phyloP scores from a whole-genome alignment of 257 asterid species.

The Solanum chaucha region DNA sequence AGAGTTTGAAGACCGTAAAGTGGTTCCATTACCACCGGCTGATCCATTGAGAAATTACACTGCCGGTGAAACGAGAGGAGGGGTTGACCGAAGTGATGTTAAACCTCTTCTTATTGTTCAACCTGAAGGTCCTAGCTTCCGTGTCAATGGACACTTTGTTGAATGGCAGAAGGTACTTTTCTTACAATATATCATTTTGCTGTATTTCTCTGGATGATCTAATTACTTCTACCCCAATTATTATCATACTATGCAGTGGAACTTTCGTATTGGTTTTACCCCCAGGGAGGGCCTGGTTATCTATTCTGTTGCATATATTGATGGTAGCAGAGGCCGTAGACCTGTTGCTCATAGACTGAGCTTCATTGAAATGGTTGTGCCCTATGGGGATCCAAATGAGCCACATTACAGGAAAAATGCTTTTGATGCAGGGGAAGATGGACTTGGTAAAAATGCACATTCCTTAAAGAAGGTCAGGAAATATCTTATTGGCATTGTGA shows the following conservation, averaged over 20 bases:
- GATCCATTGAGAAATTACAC: constrained; percentile 28
- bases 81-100: constrained; percentile 25
- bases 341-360: constrained; percentile 24
- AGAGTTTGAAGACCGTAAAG: constrained; percentile 47
- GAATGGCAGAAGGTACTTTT: constrained; percentile 21
- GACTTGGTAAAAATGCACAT: constrained; percentile 22
- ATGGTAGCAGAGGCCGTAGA: constrained; percentile 25
- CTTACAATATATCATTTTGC: not conserved
- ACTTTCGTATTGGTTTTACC: constrained; percentile 22
- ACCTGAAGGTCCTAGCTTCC: constrained; percentile 27
- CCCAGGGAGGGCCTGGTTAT: constrained; percentile 21
- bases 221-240: not conserved
- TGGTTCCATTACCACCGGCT: constrained; percentile 51
- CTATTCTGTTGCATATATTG: constrained; percentile 22
- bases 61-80: constrained; percentile 20
- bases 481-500: not conserved
- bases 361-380: constrained; percentile 34
- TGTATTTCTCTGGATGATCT: not conserved
- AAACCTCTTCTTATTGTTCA: constrained; percentile 17
- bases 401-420: constrained; percentile 23
- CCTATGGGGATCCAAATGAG: constrained; percentile 29
- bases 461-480: constrained; percentile 15
- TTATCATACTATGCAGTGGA: constrained; percentile 12
- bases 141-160: constrained; percentile 17
- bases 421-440: constrained; percentile 27